Base-by-base conservation (phyloP, 2,329 filamentous ascomycete species). In the Nemania bipapillata region DNA sequence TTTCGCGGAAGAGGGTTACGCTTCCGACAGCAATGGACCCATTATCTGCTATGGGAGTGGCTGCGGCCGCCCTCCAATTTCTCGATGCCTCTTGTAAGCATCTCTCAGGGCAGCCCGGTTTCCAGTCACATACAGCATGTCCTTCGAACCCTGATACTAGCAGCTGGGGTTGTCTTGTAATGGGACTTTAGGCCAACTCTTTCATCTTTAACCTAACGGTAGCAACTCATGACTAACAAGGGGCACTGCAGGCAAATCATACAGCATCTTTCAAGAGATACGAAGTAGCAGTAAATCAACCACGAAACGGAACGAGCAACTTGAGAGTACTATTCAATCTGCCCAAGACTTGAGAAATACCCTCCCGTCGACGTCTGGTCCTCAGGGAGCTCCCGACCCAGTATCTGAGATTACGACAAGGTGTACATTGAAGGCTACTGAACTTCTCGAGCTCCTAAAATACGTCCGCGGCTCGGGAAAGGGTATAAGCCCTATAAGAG, bases 61-160 rank as follows among this genome's bases (percentile, higher is more conserved):
- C 67, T 15, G 68, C 70, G 20, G 68, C 68, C 6, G 54, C 64
- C 5, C 9, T 65, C 9, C 68, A 72, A 59, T 70, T 70, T 37
- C 52, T 66, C 2, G 67, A 67, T 12, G 61, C 62, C 24, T 42
- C 54, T 24, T 20, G 67, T 69, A 49, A 2, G 67, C 52, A 4
- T 42, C n/a, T 4, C 35, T 22, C 28, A 28, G 12, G n/a, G 3
- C 24, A 42, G 7, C 30, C 12, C 28, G 2, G 12, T n/a, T 26
- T 26, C 47, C 3, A 12, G 20, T 15, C 4, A 26, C 24, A 11
- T 20, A 24, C 17, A 4, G 24, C 24, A 50, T 26, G 8, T 50
- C n/a, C n/a, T n/a, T n/a, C n/a, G n/a, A n/a, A n/a, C n/a, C n/a
- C n/a, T n/a, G n/a, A n/a, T n/a, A 26, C 15, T 50, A 3, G 5